Evolutionary conservation across 2,329 filamentous ascomycete genomes (phyloP).

Genomic region (Trichoderma aggressivum): DNA sequence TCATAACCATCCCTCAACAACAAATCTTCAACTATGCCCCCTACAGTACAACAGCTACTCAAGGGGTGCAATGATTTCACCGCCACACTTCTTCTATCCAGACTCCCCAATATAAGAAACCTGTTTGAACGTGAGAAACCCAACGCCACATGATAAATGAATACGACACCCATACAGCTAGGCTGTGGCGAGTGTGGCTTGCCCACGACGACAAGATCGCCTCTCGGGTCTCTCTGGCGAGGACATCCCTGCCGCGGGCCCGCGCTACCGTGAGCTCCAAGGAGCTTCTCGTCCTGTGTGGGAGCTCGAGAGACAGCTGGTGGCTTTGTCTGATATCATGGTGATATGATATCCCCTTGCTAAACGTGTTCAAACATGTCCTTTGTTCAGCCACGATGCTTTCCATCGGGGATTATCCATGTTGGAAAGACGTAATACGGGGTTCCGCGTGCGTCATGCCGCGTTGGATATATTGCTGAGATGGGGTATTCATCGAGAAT

Average conservation of each 20-base stretch:
- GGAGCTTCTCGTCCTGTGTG: not conserved
- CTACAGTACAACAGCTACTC: not conserved
- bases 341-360: slow-evolving; percentile 8
- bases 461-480: not conserved
- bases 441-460: slow-evolving; percentile 1
- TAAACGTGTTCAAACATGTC: not conserved
- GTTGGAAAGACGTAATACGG: slow-evolving; percentile 2
- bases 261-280: not conserved
- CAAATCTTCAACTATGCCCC: not conserved
- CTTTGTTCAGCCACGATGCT: not conserved
- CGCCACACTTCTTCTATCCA: slow-evolving; percentile 1
- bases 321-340: slow-evolving; percentile 16
- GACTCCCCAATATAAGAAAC: slow-evolving; percentile 5
- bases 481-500: not conserved
- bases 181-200: slow-evolving; percentile 14
- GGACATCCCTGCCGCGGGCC: not conserved
- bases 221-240: not conserved
- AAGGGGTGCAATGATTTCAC: not conserved
- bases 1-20: not conserved
- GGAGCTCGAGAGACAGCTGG: not conserved
- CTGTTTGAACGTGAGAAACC: not conserved
- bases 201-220: not conserved
- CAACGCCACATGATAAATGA: slow-evolving; percentile 14
- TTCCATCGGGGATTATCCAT: slow-evolving; percentile 1
- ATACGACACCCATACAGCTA: slow-evolving; percentile 7